phyloP scores from a whole-genome alignment of 2,329 filamentous ascomycete genomes.

The Capronia americana region DNA sequence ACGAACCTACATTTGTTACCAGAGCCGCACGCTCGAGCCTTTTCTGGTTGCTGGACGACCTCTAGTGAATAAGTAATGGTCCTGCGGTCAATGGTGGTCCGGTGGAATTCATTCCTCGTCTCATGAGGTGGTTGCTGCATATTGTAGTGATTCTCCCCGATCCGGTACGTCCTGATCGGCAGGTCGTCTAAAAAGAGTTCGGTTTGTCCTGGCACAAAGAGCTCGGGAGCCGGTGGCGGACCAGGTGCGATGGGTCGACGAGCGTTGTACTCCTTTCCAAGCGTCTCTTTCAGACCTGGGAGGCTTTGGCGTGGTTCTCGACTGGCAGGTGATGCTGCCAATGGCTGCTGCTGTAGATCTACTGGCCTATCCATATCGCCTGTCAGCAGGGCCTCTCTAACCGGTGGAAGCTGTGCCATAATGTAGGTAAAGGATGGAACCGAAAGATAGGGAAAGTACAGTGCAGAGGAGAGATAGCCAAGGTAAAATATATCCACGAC shows the following conservation, averaged over 20 bases:
- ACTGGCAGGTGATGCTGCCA: not conserved
- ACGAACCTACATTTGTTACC: constrained; percentile 85
- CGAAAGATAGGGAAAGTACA: constrained; percentile 1
- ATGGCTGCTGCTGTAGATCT: not conserved
- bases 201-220: constrained; percentile 32
- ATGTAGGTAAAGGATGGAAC: not conserved
- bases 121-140: constrained; percentile 62
- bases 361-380: constrained; percentile 17
- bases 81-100: constrained; percentile 75
- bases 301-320: constrained; percentile 10
- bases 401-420: constrained; percentile 5
- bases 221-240: constrained; percentile 21
- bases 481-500: constrained; percentile 1
- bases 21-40: constrained; percentile 91
- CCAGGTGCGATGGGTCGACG: constrained; percentile 24
- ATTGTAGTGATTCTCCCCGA: constrained; percentile 45
- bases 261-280: constrained; percentile 21
- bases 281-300: constrained; percentile 25
- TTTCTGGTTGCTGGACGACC: constrained; percentile 92
- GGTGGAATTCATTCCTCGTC: constrained; percentile 58
- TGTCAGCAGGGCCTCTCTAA: constrained; percentile 11
- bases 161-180: constrained; percentile 29
- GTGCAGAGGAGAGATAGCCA: constrained; percentile 7
- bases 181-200: constrained; percentile 31
- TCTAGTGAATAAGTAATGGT: constrained; percentile 80